Conservation (phyloP, 768 basidiomycete species). For the Piloderma croceum region DNA sequence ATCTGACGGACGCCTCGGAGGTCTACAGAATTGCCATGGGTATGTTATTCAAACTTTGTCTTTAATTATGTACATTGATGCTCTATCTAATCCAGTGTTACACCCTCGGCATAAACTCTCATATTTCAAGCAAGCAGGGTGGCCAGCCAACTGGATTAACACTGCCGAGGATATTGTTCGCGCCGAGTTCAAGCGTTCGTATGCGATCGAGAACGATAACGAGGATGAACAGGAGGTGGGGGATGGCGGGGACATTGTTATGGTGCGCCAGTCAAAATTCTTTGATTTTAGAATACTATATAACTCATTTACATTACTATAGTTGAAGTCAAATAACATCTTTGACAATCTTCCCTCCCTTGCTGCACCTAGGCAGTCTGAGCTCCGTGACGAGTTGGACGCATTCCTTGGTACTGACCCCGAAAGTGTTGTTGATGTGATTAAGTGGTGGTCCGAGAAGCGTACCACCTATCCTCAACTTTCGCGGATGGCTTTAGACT, state of each 20-base stretch:
- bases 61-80: not conserved
- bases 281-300: too few species aligned
- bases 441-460: slow-evolving; percentile 27
- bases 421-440: slow-evolving; percentile 18
- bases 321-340: too few species aligned
- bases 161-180: slow-evolving; percentile 9
- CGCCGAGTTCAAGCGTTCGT: not conserved
- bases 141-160: slow-evolving; percentile 22
- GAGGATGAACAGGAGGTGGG: too few species aligned
- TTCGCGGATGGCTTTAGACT: slow-evolving; percentile 30
- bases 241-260: too few species aligned
- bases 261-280: too few species aligned
- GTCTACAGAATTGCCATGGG: slow-evolving; percentile 31
- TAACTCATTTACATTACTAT: too few species aligned
- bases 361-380: slow-evolving; percentile 9
- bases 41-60: slow-evolving; percentile 11
- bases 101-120: slow-evolving; percentile 25
- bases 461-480: slow-evolving; percentile 22
- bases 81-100: slow-evolving; percentile 24
- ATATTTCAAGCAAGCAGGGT: slow-evolving; percentile 22
- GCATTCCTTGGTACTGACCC: slow-evolving; percentile 22
- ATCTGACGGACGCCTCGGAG: slow-evolving; percentile 23
- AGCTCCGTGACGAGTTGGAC: slow-evolving; percentile 22
- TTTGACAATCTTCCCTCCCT: slow-evolving; percentile 25
- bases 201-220: too few species aligned